Base-by-base conservation (phyloP, 2,329 filamentous ascomycete genomes). In the Penicillium sp. region DNA sequence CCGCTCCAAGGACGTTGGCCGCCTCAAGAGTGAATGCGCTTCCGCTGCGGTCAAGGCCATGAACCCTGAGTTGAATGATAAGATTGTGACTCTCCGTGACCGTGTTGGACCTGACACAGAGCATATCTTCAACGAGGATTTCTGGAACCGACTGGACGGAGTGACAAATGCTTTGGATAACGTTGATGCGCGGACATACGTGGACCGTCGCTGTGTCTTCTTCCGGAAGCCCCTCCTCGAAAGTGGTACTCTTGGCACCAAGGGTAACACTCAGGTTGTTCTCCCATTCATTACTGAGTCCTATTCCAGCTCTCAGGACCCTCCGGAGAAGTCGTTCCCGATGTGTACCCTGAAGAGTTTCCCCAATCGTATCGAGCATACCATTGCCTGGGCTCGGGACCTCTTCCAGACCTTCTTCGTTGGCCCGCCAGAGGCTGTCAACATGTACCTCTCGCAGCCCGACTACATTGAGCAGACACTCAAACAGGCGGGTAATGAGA, bases 311-410 rank as follows among this genome's bases (percentile, higher is more conserved):
- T 97, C 93, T 16, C 91, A 96, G 67, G 94, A 98, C 67, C 93
- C 93, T 1, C 93, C 93, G 0, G 94, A 98, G 77, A 89, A 96
- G 74, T 95, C 93, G 1, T 97, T 98, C 78, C 93, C 93, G 0
- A 97, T 97, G 90, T 98, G 93, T 70, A 97, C 93, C 4, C 79
- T 98, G 52, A 83, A 88, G 64, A 96, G 90, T 70, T 98, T 98
- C 77, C 93, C 93, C 49, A 98, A 98, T 77, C 86, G 86, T 62
- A 98, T 98, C 61, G 90, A 98, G 73, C 93, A 98, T 70, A 97
- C 93, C 0, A 98, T 98, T 67, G 93, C 93, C 2, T 98, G 93
- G 93, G 85, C 90, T 31, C 88, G 94, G 62, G 93, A 97, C 68
- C 80, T 95, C 55, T 98, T 98, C 72, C 89, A 97, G 73, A 85